Percentiles rank a stretch among this genome's conserved stretches.
Conservation (phyloP, 495 filamentous ascomycete genomes). For the Chaetomium tenue region DNA sequence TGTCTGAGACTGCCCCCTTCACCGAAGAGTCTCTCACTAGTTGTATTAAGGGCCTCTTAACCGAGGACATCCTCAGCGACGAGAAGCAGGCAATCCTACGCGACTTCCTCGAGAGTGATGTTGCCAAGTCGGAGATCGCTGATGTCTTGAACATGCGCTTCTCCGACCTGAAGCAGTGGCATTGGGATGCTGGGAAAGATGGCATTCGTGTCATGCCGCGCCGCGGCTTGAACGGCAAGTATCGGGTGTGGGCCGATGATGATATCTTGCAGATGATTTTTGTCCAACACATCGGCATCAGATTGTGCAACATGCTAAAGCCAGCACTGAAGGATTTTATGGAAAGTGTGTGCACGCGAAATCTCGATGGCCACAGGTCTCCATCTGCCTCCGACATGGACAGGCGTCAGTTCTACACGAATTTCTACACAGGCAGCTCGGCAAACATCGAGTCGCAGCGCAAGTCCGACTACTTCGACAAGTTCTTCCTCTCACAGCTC, state of each 20-base stretch:
- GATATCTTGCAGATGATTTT: slow-evolving; percentile 65
- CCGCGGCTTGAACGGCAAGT: slow-evolving; percentile 65
- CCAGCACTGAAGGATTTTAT: slow-evolving; percentile 38
- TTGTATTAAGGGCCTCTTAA: slow-evolving; percentile 55
- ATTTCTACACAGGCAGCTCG: not conserved
- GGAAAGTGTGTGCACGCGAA: slow-evolving; percentile 28
- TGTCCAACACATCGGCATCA: slow-evolving; percentile 61
- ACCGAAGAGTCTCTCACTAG: slow-evolving; percentile 30
- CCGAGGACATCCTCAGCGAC: slow-evolving; percentile 58
- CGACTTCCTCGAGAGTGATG: slow-evolving; percentile 58
- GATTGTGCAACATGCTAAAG: slow-evolving; percentile 56
- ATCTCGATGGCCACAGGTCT: slow-evolving; percentile 18
- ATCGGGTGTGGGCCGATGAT: slow-evolving; percentile 66
- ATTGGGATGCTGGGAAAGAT: slow-evolving; percentile 49
- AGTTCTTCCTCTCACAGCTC: slow-evolving; percentile 49
- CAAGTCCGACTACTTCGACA: slow-evolving; percentile 27
- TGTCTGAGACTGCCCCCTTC: slow-evolving; percentile 33
- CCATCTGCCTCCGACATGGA: slow-evolving; percentile 21
- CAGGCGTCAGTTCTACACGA: slow-evolving; percentile 32
- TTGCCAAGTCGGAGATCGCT: slow-evolving; percentile 58
- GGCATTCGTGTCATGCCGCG: slow-evolving; percentile 61
- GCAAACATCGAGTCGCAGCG: slow-evolving; percentile 28
- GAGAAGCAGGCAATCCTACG: slow-evolving; percentile 60
- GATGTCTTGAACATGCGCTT: slow-evolving; percentile 70
- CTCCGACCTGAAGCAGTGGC: slow-evolving; percentile 58